Evolutionary conservation across 176 grass and related monocot species (phyloP).

Genomic region (Lolium perenne): DNA sequence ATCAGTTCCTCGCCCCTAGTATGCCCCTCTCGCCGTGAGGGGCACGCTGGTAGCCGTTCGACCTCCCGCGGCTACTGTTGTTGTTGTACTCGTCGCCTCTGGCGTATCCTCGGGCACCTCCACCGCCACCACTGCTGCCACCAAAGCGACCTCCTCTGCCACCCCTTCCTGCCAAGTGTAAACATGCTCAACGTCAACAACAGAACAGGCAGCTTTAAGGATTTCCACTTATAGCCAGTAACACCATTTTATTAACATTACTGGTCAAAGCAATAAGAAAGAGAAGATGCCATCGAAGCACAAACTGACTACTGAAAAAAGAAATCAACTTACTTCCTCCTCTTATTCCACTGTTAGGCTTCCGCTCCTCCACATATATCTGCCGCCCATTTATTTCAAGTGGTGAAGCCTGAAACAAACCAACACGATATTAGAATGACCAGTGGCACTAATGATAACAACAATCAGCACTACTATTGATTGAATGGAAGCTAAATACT

Average conservation of each 20-base stretch:
- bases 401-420: conserved; percentile 62
- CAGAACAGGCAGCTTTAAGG: background rate
- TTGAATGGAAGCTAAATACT: background rate
- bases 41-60: conserved; percentile 53
- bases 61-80: conserved; percentile 45
- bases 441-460: conserved; percentile 4
- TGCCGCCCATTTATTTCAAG: conserved; percentile 81
- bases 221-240: background rate
- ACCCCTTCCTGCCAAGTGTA: conserved; percentile 61
- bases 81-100: conserved; percentile 55
- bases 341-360: conserved; percentile 73
- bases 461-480: background rate
- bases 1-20: conserved; percentile 51
- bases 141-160: conserved; percentile 63
- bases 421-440: conserved; percentile 10
- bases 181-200: background rate
- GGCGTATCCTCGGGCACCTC: conserved; percentile 48
- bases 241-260: background rate
- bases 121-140: conserved; percentile 42
- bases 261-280: background rate
- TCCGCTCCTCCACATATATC: conserved; percentile 95
- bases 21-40: conserved; percentile 70
- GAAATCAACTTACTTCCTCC: conserved; percentile 70
- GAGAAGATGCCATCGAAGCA: background rate
- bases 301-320: background rate